These are phyloP conservation scores for Aspergillus sp. DNA, from an alignment of 2,329 filamentous ascomycete genomes.

Conservation along the genomic window DNA sequence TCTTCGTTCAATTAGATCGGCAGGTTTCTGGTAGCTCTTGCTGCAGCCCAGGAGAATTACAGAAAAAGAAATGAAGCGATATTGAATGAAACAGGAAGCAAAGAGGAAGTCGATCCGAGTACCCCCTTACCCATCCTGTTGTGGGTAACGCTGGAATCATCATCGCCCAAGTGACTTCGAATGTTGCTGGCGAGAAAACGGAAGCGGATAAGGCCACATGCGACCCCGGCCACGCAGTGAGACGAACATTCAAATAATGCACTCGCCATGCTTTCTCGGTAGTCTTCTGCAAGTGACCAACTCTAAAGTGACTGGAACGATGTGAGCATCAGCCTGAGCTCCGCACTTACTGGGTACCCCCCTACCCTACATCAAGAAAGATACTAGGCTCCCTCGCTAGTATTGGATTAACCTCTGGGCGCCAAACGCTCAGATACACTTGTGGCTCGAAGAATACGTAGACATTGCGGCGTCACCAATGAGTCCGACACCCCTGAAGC, in stretches of 20 bases:
- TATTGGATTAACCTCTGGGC: neutral
- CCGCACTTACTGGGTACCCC: neutral
- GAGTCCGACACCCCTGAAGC: neutral
- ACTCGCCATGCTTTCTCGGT: neutral
- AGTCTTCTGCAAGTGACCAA: slow-evolving; percentile 11
- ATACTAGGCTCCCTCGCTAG: neutral
- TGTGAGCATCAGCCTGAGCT: neutral
- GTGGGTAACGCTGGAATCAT: neutral
- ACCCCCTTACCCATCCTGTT: neutral
- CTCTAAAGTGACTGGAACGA: neutral
- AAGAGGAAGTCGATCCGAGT: neutral
- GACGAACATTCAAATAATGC: neutral
- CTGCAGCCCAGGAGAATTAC: neutral
- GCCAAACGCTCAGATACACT: neutral
- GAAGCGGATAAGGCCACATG: neutral
- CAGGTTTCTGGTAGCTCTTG: neutral
- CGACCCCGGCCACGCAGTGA: neutral
- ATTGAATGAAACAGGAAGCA: neutral
- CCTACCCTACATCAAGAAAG: neutral
- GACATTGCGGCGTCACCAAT: neutral
- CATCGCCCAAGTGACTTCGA: neutral
- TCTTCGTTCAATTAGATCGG: neutral
- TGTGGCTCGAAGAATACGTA: neutral
- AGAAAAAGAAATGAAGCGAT: neutral
- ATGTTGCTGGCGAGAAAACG: neutral